Evolutionary conservation across 2,329 filamentous ascomycete species (phyloP).

Genomic region (Trichoderma cornu-damae): DNA sequence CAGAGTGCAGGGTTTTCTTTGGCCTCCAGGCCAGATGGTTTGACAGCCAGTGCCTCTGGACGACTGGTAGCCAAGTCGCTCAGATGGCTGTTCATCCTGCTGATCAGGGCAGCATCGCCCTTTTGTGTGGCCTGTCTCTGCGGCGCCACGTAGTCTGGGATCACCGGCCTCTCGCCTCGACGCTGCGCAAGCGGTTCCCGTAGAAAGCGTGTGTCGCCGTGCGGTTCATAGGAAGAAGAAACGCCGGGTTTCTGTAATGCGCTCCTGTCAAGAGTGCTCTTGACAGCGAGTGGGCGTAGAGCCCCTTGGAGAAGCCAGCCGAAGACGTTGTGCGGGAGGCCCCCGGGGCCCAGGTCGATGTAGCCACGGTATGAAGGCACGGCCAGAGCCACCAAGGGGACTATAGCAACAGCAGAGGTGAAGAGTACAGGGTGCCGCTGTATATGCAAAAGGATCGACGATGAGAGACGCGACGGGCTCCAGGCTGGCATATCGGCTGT

Average conservation of each 20-base stretch:
- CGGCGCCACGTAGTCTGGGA: conserved; percentile 35
- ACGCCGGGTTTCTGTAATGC: conserved; percentile 26
- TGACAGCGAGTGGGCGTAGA: conserved; percentile 31
- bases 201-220: conserved; percentile 26
- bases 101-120: conserved; percentile 18
- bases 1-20: conserved; percentile 14
- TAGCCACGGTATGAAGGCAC: conserved; percentile 36
- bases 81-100: conserved; percentile 28
- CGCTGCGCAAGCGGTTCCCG: conserved; percentile 20
- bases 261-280: conserved; percentile 31
- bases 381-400: conserved; percentile 22
- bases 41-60: not conserved
- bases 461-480: not conserved
- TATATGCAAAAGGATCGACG: not conserved
- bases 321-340: conserved; percentile 38
- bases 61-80: conserved; percentile 4
- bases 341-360: conserved; percentile 41
- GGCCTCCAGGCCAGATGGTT: conserved; percentile 10
- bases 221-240: conserved; percentile 25
- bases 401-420: not conserved
- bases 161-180: conserved; percentile 27
- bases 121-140: conserved; percentile 35
- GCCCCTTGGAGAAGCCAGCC: conserved; percentile 39
- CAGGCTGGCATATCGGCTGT: not conserved
- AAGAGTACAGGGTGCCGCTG: conserved; percentile 2